These are phyloP conservation scores for Barnettozyma pratensis DNA, from an alignment of 805 yeast species.

Conservation along the genomic window DNA sequence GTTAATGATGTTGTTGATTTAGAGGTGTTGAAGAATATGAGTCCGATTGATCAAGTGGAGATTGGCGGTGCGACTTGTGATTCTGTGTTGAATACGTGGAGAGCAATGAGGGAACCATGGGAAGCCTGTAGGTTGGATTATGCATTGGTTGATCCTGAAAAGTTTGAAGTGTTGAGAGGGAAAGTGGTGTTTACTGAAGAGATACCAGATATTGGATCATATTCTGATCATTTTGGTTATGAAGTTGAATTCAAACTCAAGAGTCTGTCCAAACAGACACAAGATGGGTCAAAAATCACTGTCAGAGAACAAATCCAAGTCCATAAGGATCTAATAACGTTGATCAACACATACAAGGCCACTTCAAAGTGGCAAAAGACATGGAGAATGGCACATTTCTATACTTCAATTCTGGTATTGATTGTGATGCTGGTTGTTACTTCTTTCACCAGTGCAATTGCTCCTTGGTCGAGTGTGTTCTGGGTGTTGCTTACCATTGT, in stretches of 20 bases:
- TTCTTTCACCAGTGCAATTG: slow-evolving; percentile 51
- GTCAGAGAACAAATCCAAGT: slow-evolving; percentile 4
- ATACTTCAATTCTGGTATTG: slow-evolving; percentile 44
- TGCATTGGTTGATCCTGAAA: slow-evolving; percentile 63
- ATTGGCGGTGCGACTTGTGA: slow-evolving; percentile 89
- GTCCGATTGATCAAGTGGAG: slow-evolving; percentile 57
- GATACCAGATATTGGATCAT: slow-evolving; percentile 65
- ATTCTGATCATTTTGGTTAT: slow-evolving; percentile 92
- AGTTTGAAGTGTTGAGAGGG: slow-evolving; percentile 53
- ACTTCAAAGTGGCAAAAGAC: slow-evolving; percentile 54
- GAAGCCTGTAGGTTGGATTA: slow-evolving; percentile 79
- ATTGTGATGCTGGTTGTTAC: slow-evolving; percentile 51
- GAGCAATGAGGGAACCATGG: slow-evolving; percentile 34
- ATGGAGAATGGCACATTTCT: slow-evolving; percentile 66
- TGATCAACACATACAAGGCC: slow-evolving; percentile 36
- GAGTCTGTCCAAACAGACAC: slow-evolving; percentile 8
- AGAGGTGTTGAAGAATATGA: slow-evolving; percentile 38
- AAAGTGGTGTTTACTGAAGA: slow-evolving; percentile 69
- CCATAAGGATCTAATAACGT: background rate
- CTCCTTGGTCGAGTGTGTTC: slow-evolving; percentile 62
- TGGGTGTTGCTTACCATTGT: slow-evolving; percentile 52
- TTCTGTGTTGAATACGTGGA: slow-evolving; percentile 82
- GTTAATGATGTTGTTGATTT: slow-evolving; percentile 45
- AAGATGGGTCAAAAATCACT: slow-evolving; percentile 1
- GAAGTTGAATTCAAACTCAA: slow-evolving; percentile 33